Evolutionary conservation across 305 asterid genomes (phyloP).

Genomic region (Fraxinus floribunda): DNA sequence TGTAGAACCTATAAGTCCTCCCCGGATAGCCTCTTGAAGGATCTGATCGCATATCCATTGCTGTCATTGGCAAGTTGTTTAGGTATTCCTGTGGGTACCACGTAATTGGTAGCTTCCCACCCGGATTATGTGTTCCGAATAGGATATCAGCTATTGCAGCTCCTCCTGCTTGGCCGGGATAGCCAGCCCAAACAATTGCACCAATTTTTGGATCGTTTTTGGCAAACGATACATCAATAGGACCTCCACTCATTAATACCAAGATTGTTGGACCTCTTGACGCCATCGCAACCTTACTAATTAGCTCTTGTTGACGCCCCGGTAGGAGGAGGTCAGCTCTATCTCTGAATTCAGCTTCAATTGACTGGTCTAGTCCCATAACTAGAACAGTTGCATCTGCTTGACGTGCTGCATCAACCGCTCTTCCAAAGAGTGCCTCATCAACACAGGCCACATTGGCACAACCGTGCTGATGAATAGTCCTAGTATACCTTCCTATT

Average conservation of each 20-base stretch:
- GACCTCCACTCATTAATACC: conserved; percentile 83
- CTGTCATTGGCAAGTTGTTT: conserved; percentile 65
- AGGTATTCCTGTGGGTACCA: conserved; percentile 89
- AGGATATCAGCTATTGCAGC: conserved; percentile 79
- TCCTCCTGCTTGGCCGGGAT: conserved; percentile 91
- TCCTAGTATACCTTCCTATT: conserved; percentile 46
- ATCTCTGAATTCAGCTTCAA: conserved; percentile 77
- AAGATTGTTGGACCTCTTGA: conserved; percentile 62
- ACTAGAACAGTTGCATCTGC: conserved; percentile 67
- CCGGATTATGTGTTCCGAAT: conserved; percentile 86
- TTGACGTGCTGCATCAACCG: conserved; percentile 53
- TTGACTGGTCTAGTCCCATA: conserved; percentile 79
- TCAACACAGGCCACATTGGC: conserved; percentile 49
- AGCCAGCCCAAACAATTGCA: conserved; percentile 75
- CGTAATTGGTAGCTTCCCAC: conserved; percentile 90
- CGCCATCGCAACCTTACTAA: conserved; percentile 65
- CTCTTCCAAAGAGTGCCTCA: conserved; percentile 48
- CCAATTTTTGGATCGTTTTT: conserved; percentile 55
- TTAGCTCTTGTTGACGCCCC: conserved; percentile 65
- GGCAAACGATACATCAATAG: conserved; percentile 71
- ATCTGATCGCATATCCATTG: conserved; percentile 72
- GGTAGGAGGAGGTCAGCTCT: conserved; percentile 65
- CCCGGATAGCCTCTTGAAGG: conserved; percentile 70
- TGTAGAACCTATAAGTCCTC: conserved; percentile 74
- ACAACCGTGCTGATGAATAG: conserved; percentile 69